Base-by-base conservation (phyloP, 2,329 filamentous ascomycete species). In the Fusarium musae region DNA sequence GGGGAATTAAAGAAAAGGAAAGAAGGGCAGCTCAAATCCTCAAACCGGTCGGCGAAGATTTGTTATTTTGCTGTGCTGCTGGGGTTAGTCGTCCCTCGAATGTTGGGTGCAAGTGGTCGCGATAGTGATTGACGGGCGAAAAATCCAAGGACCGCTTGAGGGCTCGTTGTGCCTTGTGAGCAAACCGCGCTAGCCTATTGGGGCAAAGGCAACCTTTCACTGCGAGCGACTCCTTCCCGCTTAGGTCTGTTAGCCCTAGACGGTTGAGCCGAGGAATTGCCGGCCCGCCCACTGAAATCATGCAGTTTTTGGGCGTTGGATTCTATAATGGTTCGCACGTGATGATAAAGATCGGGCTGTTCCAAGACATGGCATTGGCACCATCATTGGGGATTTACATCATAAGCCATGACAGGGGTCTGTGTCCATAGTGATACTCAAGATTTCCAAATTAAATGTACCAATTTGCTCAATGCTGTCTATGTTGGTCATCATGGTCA, bases 181-280 rank as follows among this genome's bases (percentile, higher is more conserved):
- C 57, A 76, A 76, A 68, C 9, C 12, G 66, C 77, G 75, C 82
- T 84, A 84, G 70, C 82, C 76, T 11, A 26, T 75, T 78, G 9
- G 17, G 80, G 82, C 39, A 80, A 60, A 67, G 79, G 74, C 77
- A 66, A 54, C 58, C 46, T 77, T 80, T 70, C 46, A 72, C 67
- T 62, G 69, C 78, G 82, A 81, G 82, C 82, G 81, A 82, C 70
- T 73, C 75, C 65, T 70, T 70, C 70, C 74, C 78, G 76, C 75
- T 84, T 84, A 84, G 83, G 83, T 82, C 77, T 84, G 75, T 69
- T 70, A 84, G 80, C 83, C 83, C 83, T 84, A 84, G 63, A 43
- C 23, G 8, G 3, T 39, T 58, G 40, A 43, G 32, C 81, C 81
- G 81, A 75, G 17, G 63, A 79, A 82, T 75, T 74, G 40, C 81